Conservation (phyloP, 495 filamentous ascomycete species). For the Glarea lozoyensis region DNA sequence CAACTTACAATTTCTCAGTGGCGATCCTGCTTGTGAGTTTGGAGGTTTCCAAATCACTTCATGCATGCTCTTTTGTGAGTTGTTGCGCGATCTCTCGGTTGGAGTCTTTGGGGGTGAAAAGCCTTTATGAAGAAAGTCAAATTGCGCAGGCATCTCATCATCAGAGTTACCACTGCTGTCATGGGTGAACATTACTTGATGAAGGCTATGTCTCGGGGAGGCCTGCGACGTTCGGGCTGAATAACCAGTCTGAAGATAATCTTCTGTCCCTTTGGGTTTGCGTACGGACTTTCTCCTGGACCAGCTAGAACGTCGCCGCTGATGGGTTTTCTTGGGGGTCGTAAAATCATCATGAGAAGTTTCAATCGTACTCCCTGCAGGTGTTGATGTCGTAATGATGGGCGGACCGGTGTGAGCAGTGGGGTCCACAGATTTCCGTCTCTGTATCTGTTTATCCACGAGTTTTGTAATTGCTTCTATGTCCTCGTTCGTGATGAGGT, state of each 20-base stretch:
- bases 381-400: no score
- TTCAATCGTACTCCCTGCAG: background rate
- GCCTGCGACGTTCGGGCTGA: background rate
- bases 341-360: background rate
- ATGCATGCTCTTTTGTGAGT: conserved; percentile 10
- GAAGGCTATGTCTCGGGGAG: background rate
- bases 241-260: background rate
- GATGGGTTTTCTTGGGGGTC: background rate
- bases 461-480: conserved; percentile 17
- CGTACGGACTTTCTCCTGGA: background rate
- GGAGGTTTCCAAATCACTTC: conserved; percentile 14
- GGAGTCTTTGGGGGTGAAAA: no score
- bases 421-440: no score
- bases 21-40: background rate
- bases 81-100: no score
- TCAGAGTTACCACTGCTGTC: background rate
- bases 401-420: no score
- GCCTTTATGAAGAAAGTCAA: no score
- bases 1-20: background rate
- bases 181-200: background rate
- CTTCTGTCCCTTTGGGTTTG: no score
- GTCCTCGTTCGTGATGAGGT: conserved; percentile 14
- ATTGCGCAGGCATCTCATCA: no score
- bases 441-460: conserved; percentile 6
- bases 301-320: background rate